phyloP scores from a whole-genome alignment of 2,329 filamentous ascomycete species.

The Colletotrichum viniferum region DNA sequence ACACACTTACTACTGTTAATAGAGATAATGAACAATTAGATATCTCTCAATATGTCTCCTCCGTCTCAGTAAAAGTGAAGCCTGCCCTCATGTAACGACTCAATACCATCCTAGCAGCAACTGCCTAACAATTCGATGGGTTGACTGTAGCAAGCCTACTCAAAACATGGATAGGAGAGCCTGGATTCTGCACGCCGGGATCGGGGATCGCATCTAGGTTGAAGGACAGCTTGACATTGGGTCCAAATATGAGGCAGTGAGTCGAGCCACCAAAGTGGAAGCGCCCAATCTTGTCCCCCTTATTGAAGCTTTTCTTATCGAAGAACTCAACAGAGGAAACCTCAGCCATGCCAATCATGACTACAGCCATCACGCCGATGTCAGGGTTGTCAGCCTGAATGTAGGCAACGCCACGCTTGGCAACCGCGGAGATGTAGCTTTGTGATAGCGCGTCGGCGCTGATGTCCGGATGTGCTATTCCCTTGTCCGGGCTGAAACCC shows the following conservation, averaged over 20 bases:
- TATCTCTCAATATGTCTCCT: neutral
- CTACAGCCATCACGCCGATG: neutral
- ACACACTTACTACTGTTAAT: conserved; percentile 10
- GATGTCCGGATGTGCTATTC: neutral
- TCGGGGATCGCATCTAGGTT: neutral
- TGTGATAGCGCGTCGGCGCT: neutral
- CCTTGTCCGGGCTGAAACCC: neutral
- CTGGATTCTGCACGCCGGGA: neutral
- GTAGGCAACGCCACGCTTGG: neutral
- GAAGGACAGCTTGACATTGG: neutral
- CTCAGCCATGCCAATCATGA: neutral
- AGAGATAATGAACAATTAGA: conserved; percentile 15
- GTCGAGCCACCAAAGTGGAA: neutral
- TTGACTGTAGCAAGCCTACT: neutral
- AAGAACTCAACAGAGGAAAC: neutral
- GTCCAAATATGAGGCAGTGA: neutral
- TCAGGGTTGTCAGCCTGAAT: neutral
- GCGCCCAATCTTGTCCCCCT: neutral
- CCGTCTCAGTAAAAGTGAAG: neutral
- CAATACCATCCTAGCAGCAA: neutral
- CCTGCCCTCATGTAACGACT: neutral
- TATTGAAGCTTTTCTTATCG: neutral
- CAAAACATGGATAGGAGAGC: neutral
- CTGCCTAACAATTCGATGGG: neutral
- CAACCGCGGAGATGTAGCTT: neutral